Conservation (phyloP, 78 protist genomes). For the Dictyostelium citrinum region DNA sequence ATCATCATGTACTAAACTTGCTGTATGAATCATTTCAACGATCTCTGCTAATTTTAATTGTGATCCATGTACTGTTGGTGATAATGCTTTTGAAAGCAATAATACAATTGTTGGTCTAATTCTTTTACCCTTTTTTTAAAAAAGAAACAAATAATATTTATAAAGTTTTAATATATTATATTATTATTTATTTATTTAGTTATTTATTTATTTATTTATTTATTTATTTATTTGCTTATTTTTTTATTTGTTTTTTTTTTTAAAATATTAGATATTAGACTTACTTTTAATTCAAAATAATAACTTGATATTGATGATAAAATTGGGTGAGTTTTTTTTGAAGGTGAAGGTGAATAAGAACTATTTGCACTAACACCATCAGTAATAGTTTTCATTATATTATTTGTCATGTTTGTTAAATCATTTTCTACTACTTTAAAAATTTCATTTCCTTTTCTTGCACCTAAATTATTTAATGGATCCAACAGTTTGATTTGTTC, state of each 20-base stretch:
- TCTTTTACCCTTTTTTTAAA: conserved; percentile 22
- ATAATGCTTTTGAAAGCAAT: conserved; percentile 6
- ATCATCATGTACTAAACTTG: conserved; percentile 95
- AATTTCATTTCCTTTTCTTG: background rate
- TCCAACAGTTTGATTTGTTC: conserved; percentile 13
- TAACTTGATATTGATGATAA: conserved; percentile 20
- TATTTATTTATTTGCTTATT: too few relatives aligned
- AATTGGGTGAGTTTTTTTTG: conserved; percentile 23
- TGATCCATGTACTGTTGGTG: background rate
- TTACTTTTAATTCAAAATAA: conserved; percentile 38
- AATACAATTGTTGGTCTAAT: conserved; percentile 48
- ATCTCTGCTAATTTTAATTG: conserved; percentile 83
- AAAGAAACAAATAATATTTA: background rate
- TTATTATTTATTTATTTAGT: too few relatives aligned
- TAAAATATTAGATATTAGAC: too few relatives aligned
- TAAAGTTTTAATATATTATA: too few relatives aligned
- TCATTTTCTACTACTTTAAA: conserved; percentile 42
- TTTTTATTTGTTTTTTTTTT: too few relatives aligned
- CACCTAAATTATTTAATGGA: background rate
- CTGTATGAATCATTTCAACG: conserved; percentile 96
- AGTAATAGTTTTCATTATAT: conserved; percentile 4
- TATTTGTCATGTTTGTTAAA: conserved; percentile 29
- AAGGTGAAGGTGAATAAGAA: background rate
- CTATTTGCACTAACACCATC: conserved; percentile 4
- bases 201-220: too few relatives aligned